phyloP scores from a whole-genome alignment of 768 basidiomycete species.

The Postia placenta region DNA sequence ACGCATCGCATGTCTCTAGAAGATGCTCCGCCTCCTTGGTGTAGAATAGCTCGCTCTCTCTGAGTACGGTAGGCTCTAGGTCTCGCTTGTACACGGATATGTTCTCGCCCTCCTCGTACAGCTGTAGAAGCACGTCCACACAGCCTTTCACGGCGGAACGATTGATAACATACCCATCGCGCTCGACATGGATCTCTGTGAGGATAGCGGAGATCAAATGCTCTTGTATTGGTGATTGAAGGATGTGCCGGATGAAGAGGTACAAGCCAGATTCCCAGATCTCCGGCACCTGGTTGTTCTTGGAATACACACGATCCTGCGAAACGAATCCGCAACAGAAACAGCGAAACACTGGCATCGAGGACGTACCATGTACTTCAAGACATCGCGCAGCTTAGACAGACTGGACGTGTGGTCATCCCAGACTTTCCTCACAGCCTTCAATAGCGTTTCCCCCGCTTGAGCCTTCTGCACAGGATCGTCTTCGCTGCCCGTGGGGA shows the following conservation, averaged over 20 bases:
- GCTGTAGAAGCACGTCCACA: constrained; percentile 74
- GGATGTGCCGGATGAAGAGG: constrained; percentile 79
- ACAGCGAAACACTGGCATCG: background rate
- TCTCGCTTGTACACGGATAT: constrained; percentile 74
- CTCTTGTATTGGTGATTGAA: constrained; percentile 73
- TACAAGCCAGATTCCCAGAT: constrained; percentile 79
- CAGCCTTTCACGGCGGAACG: constrained; percentile 88
- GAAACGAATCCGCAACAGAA: constrained; percentile 9
- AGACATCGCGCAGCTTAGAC: constrained; percentile 80
- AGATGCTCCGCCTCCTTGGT: constrained; percentile 63
- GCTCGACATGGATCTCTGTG: constrained; percentile 82
- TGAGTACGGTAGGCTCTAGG: constrained; percentile 77
- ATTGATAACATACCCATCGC: constrained; percentile 86
- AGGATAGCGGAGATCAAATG: constrained; percentile 81
- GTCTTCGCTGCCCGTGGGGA: constrained; percentile 62
- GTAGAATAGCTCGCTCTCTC: constrained; percentile 78
- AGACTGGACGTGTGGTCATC: constrained; percentile 89
- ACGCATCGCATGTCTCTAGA: constrained; percentile 68
- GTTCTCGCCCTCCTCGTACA: constrained; percentile 40
- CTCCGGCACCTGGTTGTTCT: constrained; percentile 64
- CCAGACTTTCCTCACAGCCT: constrained; percentile 82
- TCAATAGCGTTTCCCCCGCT: constrained; percentile 82
- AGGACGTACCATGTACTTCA: constrained; percentile 86
- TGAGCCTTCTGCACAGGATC: constrained; percentile 73
- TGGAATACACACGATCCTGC: constrained; percentile 89